phyloP scores from a whole-genome alignment of 352 stramenopile species.

The Peronospora farinosa region DNA sequence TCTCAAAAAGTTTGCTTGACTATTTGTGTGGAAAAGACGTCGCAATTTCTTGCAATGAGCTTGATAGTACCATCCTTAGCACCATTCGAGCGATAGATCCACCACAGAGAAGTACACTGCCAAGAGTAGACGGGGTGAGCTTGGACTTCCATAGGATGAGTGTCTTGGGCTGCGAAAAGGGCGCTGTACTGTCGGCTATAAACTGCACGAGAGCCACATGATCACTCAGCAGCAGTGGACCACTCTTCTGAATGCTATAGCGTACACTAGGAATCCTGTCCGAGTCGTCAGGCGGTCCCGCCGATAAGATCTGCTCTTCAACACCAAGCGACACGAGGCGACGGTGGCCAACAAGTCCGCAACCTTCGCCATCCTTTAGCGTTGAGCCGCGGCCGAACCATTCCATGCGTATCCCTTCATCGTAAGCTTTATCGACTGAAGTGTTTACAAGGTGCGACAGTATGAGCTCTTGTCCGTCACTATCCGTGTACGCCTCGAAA shows the following conservation, averaged over 20 bases:
- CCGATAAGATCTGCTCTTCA: slow-evolving; percentile 50
- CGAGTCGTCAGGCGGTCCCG: slow-evolving; percentile 31
- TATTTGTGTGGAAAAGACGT: slow-evolving; percentile 25
- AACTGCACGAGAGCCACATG: slow-evolving; percentile 58
- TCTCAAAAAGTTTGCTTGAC: not conserved
- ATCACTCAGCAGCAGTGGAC: slow-evolving; percentile 37
- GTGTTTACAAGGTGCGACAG: slow-evolving; percentile 37
- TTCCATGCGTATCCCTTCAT: slow-evolving; percentile 46
- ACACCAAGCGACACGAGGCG: slow-evolving; percentile 39
- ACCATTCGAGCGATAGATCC: slow-evolving; percentile 39
- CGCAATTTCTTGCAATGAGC: slow-evolving; percentile 24
- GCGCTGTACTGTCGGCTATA: slow-evolving; percentile 31
- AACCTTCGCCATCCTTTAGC: slow-evolving; percentile 29
- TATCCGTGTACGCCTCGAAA: slow-evolving; percentile 40
- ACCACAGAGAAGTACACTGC: slow-evolving; percentile 50
- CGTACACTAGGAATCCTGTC: slow-evolving; percentile 39
- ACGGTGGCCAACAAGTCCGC: slow-evolving; percentile 39
- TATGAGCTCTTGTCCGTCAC: slow-evolving; percentile 46
- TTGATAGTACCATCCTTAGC: slow-evolving; percentile 26
- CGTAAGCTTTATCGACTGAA: slow-evolving; percentile 30
- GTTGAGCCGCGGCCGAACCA: slow-evolving; percentile 35
- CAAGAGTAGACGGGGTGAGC: slow-evolving; percentile 39
- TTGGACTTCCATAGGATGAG: slow-evolving; percentile 61
- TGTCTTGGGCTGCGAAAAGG: slow-evolving; percentile 30
- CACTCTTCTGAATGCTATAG: slow-evolving; percentile 46